A percentile compares a stretch with the other conserved stretches of the same genome.
Evolutionary conservation across 352 stramenopile species (phyloP).

Genomic region (Thalassiosira mediterranea): DNA sequence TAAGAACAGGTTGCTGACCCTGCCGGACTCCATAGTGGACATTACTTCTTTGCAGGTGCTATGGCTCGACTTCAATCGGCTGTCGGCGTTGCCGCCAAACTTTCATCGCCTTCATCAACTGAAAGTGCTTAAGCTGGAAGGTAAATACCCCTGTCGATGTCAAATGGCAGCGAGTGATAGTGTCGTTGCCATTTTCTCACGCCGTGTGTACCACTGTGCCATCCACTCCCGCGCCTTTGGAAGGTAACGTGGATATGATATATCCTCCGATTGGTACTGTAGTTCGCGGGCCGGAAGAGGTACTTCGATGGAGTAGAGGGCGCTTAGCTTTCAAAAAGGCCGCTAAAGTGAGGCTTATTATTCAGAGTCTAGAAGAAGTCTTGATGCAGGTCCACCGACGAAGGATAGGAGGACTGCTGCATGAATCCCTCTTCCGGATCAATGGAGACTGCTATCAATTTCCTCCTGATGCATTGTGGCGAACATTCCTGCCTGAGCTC

Average conservation of each 20-base stretch:
- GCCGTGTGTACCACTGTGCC: too few species aligned
- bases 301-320: constrained; percentile 54
- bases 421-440: constrained; percentile 35
- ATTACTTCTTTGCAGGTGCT: constrained; percentile 32
- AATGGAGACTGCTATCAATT: constrained; percentile 46
- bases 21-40: constrained; percentile 43
- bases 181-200: too few species aligned
- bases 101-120: constrained; percentile 48
- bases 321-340: constrained; percentile 29
- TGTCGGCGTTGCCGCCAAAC: constrained; percentile 41
- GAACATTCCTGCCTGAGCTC: constrained; percentile 48
- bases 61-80: constrained; percentile 55
- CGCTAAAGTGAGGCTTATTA: constrained; percentile 44
- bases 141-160: too few species aligned
- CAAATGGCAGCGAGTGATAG: too few species aligned
- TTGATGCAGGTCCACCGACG: constrained; percentile 46
- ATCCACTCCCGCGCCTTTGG: too few species aligned
- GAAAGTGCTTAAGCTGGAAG: constrained; percentile 55
- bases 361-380: constrained; percentile 55
- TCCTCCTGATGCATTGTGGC: constrained; percentile 53
- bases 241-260: constrained; percentile 37
- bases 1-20: constrained; percentile 33
- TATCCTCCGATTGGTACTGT: constrained; percentile 55
- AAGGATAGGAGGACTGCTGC: constrained; percentile 30
- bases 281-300: constrained; percentile 38